These are phyloP conservation scores for Pneumocystis jirovecii DNA, from an alignment of 1,139 yeast genomes.

Conservation along the genomic window DNA sequence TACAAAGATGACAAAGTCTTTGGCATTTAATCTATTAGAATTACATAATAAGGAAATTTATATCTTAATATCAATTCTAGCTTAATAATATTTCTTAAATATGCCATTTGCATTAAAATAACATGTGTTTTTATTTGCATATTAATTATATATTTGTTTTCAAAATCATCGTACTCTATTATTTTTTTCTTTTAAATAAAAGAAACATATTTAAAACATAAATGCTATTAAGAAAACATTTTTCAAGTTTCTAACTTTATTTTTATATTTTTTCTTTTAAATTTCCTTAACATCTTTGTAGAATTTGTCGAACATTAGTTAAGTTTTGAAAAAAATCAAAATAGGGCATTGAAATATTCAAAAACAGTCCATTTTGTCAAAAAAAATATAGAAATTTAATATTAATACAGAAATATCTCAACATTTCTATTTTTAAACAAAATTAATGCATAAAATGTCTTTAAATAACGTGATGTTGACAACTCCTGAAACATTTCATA, in stretches of 20 bases:
- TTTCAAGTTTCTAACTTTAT: neutral
- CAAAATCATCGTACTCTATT: neutral
- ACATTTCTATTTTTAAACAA: neutral
- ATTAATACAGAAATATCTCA: neutral
- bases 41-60: neutral
- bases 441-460: neutral
- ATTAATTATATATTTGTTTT: neutral
- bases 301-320: neutral
- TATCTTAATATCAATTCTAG: neutral
- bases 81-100: neutral
- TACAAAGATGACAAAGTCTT: neutral
- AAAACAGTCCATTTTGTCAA: neutral
- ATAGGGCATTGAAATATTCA: neutral
- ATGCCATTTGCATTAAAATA: neutral
- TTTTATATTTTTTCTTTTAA: neutral
- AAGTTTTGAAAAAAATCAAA: neutral
- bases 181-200: neutral
- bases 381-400: neutral
- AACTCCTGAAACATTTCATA: neutral
- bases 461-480: neutral
- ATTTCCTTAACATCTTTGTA: neutral
- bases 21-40: neutral
- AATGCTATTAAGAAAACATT: neutral
- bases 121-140: neutral
- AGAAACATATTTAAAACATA: neutral